Conservation (phyloP, 176 grass and related monocot species). For the Thinopyrum elongatum region DNA sequence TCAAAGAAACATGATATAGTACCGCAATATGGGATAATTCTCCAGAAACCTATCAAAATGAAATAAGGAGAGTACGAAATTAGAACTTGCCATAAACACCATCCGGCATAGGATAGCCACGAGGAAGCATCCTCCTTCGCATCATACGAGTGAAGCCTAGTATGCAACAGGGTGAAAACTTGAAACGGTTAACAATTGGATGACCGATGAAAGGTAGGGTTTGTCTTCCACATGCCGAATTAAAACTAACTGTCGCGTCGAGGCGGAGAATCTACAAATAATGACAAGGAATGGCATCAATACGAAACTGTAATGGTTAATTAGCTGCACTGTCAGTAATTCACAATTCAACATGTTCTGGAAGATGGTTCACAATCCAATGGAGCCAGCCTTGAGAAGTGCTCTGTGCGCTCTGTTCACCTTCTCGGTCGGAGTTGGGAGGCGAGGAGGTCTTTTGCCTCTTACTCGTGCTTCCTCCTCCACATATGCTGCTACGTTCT, state of each 20-base stretch:
- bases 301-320: neutral
- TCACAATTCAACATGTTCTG: neutral
- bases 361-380: no score
- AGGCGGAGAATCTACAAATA: neutral
- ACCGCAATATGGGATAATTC: neutral
- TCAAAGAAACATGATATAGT: neutral
- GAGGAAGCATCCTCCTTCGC: neutral
- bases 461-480: neutral
- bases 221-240: neutral
- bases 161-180: neutral
- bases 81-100: neutral
- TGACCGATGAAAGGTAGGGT: neutral
- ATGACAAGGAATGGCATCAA: neutral
- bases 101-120: neutral
- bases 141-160: neutral
- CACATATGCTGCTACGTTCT: neutral
- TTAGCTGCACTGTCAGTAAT: neutral
- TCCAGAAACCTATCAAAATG: neutral
- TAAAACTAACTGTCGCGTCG: neutral
- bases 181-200: neutral
- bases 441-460: neutral
- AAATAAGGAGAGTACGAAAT: neutral
- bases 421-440: neutral
- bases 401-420: neutral
- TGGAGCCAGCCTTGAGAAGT: neutral